phyloP scores from a whole-genome alignment of 2,329 filamentous ascomycete species.

The Aspergillus pseudoviridinutans region DNA sequence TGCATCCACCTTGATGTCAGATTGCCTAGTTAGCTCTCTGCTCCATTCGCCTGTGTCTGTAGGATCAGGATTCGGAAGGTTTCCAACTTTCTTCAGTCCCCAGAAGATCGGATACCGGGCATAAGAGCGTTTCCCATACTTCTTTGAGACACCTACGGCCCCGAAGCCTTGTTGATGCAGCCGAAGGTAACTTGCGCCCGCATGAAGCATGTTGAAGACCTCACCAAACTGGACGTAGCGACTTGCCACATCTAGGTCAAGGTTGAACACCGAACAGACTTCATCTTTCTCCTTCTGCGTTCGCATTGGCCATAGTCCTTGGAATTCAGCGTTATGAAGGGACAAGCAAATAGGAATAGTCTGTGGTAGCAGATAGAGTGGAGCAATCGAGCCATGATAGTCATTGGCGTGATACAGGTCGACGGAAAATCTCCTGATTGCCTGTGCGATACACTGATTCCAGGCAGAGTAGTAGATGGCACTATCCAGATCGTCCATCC shows the following conservation, averaged over 20 bases:
- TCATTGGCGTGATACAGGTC: constrained; percentile 66
- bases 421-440: constrained; percentile 59
- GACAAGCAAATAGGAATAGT: constrained; percentile 61
- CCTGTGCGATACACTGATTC: constrained; percentile 66
- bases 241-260: constrained; percentile 53
- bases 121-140: constrained; percentile 64
- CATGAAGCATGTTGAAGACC: constrained; percentile 65
- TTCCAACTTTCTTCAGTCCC: constrained; percentile 60
- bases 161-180: constrained; percentile 66
- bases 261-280: constrained; percentile 62
- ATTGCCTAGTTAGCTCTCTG: constrained; percentile 48
- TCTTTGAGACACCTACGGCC: constrained; percentile 64
- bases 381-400: constrained; percentile 61
- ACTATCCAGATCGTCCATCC: constrained; percentile 66
- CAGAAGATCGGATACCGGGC: constrained; percentile 67
- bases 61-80: constrained; percentile 63
- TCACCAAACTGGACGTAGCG: constrained; percentile 65
- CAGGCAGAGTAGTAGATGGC: constrained; percentile 67
- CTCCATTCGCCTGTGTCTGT: constrained; percentile 61
- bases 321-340: constrained; percentile 67
- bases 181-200: constrained; percentile 62
- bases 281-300: constrained; percentile 59
- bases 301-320: constrained; percentile 65
- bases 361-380: constrained; percentile 60
- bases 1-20: constrained; percentile 50